Evolutionary conservation across 306 rosid genomes (phyloP).

Genomic region (Pyrus bretschneideri): DNA sequence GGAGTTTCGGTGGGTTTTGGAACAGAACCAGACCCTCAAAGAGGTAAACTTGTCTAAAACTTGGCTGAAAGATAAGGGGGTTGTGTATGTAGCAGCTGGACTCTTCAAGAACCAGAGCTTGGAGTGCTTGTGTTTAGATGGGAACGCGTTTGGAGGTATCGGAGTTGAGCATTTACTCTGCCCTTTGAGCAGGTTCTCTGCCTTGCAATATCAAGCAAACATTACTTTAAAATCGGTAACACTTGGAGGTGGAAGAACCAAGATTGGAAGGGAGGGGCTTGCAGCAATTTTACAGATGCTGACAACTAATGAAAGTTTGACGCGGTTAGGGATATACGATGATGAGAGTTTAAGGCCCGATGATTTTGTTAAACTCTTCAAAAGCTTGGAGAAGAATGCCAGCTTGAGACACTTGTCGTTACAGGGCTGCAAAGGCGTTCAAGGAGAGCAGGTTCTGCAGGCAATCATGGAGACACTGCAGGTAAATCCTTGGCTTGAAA

Average conservation of each 20-base stretch:
- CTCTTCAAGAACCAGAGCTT: constrained; percentile 68
- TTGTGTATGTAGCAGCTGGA: constrained; percentile 78
- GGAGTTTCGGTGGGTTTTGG: constrained; percentile 81
- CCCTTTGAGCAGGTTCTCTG: constrained; percentile 81
- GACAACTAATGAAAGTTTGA: constrained; percentile 58
- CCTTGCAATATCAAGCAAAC: constrained; percentile 82
- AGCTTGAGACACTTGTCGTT: constrained; percentile 58
- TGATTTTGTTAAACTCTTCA: constrained; percentile 67
- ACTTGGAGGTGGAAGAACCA: constrained; percentile 77
- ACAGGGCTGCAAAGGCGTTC: constrained; percentile 77
- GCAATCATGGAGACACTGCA: constrained; percentile 69
- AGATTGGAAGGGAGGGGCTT: constrained; percentile 77
- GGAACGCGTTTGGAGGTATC: constrained; percentile 59
- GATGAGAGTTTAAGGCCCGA: constrained; percentile 68
- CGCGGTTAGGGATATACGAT: constrained; percentile 60
- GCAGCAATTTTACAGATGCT: constrained; percentile 60
- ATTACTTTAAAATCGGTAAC: constrained; percentile 52
- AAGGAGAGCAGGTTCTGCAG: constrained; percentile 62
- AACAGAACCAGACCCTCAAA: constrained; percentile 60
- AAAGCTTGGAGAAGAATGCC: constrained; percentile 81
- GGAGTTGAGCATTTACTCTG: constrained; percentile 85
- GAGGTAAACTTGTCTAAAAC: constrained; percentile 71
- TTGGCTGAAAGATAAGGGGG: constrained; percentile 69
- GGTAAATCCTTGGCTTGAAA: constrained; percentile 95
- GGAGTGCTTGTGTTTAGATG: constrained; percentile 56